Evolutionary conservation across 192 early-diverging fungal genomes (phyloP), one percentile per base, ranked within the genome.

Genomic region (Coemansia sp.): DNA sequence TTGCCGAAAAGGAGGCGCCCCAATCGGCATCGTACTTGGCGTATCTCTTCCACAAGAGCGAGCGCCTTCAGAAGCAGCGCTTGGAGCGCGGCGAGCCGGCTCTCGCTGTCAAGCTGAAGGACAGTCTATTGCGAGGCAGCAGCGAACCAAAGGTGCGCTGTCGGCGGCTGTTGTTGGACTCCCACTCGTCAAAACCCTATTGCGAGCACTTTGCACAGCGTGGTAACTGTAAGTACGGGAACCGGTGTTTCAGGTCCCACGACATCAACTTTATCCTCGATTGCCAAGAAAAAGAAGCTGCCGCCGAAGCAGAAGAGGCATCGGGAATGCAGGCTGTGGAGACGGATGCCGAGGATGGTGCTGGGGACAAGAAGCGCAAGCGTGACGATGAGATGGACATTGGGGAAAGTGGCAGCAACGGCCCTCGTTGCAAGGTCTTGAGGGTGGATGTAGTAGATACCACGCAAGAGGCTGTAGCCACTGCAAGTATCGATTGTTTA

Each of bases 181-280:
- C 55, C 15, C 37, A 48, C 19, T n/a, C 31, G n/a, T 45, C 57
- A 51, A 39, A 58, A 38, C 77, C 76, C 2, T 94, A 88, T 72
- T 98, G 96, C 73, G 83, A 87, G 48, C 86, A 91, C 44, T 98
- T 94, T 86, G 94, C 95, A 0, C 90, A 74, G 8, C 91, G 94
- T 61, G 96, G 97, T 9, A 88, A 87, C 67, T 98, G 97, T 75
- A 75, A 84, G 36, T 70, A 82, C 57, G 88, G 89, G 12, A 87
- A 87, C 48, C 68, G 68, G 36, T 97, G 95, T 65, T 78, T 73
- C 9, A 84, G 77, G 41, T 90, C 91, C 3, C 97, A 98, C 76
- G 92, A 96, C 80, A 77, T 98, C 60, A 89, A 95, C 70, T 68
- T 92, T 41, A 97, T 98, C 68, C 80, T 99, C 12, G 94, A 99